Evolutionary conservation across 2,329 filamentous ascomycete genomes (phyloP), one percentile per base, ranked within the genome.

Genomic region (Penicillium sp.): DNA sequence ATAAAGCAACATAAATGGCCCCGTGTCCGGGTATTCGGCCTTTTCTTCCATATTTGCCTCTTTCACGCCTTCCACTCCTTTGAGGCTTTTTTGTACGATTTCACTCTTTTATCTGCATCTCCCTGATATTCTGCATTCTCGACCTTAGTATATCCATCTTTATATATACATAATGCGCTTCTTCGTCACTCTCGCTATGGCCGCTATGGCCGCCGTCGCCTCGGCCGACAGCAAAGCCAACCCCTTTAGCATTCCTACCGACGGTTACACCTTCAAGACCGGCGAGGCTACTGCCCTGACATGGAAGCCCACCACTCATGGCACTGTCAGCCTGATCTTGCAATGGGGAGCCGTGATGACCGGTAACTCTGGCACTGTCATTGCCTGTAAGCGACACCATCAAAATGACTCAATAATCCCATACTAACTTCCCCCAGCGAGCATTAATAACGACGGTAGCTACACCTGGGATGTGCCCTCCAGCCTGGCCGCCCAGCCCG

Each of bases 281-380:
- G 81, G 81, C 49, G 51, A 77, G 65, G 60, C 77, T 11, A 71
- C 78, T 19, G 75, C 73, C 11, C 66, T 84, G 45, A 72, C 64
- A 48, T 84, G 82, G 82, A 59, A 67, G 6, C 77, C 80, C 7
- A 80, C 76, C 44, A 82, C 79, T 53, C 50, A 62, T 22, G 79
- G 79, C 55, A 80, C 81, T 16, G 76, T 84, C 31, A 78, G 79
- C 38, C 75, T 84, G 63, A 77, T 77, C 40, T 70, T 84, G 55
- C 74, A 80, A 58, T 75, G 78, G 60, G 75, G 69, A 28, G 72
- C 73, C 8, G 68, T 71, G 53, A 70, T 73, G 61, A 73, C 78
- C 54, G 64, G 81, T 14, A 60, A 67, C 51, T 59, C 67, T 8
- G 80, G 79, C 22, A 69, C 67, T 31, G 56, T 67, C 41, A 72